Base-by-base conservation (phyloP, 2,329 filamentous ascomycete genomes). In the Fusarium compactum region DNA sequence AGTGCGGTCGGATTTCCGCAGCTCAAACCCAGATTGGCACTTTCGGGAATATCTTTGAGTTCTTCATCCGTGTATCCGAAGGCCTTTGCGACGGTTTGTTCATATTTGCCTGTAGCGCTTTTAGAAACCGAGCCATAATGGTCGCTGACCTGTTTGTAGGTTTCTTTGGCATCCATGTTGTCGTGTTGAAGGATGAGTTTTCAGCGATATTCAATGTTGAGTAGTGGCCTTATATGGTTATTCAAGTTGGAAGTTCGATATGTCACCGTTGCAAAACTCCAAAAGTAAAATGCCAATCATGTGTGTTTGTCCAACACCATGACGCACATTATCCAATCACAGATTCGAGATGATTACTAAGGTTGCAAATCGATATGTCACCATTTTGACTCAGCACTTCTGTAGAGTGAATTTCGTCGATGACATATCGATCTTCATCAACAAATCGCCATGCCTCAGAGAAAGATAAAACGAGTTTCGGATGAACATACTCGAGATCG, bases 21-120 rank as follows among this genome's bases (percentile, higher is more conserved):
- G 2, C 53, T 59, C 2, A 65, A 29, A 1, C 62, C 62, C 10
- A 65, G 6, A 9, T 65, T 65, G 1, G 46, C 62, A 6, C 22
- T 46, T 0, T 59, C 41, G 1, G 62, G 60, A 14, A 65, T 38
- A 0, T 24, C 50, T 3, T 29, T 18, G 3, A 65, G 62, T 4
- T 65, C 62, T 9, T 65, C 32, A 1, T 53, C 15, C 1, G 53
- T 65, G 29, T 65, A 65, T 3, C 60, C 62, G 3, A 65, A 65
- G 2, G 53, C 60, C 38, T 52, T 65, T 3, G 62, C 62, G 5
- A 65, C 38, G 1, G 55, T 44, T 5, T 43, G 34, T 8, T 34
- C 64, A 11, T 65, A 52, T 3, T 8, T 16, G 0, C 16, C 16
- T 2, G 14, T 29, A 9, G 41, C 22, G 3, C 14, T n/a, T 2